Evolutionary conservation across 331 rosid species (phyloP), one percentile per base, ranked within the genome.

Genomic region (Malus hybrid): DNA sequence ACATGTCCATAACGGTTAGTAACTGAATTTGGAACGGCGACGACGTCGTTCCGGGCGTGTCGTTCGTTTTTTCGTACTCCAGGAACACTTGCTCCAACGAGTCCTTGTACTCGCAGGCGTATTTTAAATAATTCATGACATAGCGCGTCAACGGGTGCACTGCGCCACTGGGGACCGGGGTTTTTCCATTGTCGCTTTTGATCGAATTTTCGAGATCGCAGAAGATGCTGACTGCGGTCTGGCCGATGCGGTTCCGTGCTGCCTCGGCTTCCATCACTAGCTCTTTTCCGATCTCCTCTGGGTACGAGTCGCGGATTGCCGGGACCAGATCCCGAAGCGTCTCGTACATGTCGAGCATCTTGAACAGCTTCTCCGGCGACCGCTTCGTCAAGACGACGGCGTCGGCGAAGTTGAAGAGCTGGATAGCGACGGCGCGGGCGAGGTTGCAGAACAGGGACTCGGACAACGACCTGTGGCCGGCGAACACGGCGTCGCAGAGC

Each of bases 91-190:
- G 85, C 73, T 88, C 91, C 34, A 90, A 64, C 1, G 97, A 79
- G 46, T 83, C 87, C 50, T 76, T 90, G 77, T 93, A 93, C 87
- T 88, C 97, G 76, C 94, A 88, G 5, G 88, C 88, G 75, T 90
- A 90, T 70, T 90, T 83, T 5, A 93, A 81, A 65, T 93, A 93
- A 52, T 93, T 93, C 94, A 93, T 83, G 2, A 93, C 87, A 77
- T 93, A 90, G 7, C 97, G 96, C 31, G 90, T 87, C 68, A 90
- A 71, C 0, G 96, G 97, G 52, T 93, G 97, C 29, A 93, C 88
- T 3, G 89, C 89, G 6, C 97, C 97, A 3, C 87, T 85, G 0
- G 97, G 89, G 15, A 93, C 93, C 0, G 94, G 86, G 31, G 79
- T 83, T 76, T 77, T 86, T n/a, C 88, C 89, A 3, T 81, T 81